Conservation (phyloP, 2,329 filamentous ascomycete species). For the Clonostachys byssicola region DNA sequence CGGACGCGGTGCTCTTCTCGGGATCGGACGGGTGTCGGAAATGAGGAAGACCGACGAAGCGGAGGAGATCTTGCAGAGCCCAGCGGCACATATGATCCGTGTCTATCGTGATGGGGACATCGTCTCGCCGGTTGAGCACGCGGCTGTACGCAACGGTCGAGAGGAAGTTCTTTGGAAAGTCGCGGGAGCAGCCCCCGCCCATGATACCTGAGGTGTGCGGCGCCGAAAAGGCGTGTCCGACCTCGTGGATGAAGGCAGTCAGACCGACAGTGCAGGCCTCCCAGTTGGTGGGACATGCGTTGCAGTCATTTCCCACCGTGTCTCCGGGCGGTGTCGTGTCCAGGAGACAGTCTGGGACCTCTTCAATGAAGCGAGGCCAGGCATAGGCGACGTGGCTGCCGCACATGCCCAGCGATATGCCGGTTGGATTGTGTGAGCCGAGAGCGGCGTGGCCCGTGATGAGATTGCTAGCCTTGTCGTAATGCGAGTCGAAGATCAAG, state of each 20-base stretch:
- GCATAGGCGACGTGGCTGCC: slow-evolving; percentile 68
- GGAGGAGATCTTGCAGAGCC: slow-evolving; percentile 64
- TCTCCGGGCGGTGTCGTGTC: slow-evolving; percentile 28
- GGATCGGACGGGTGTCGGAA: slow-evolving; percentile 61
- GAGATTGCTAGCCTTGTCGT: slow-evolving; percentile 52
- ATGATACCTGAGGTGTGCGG: slow-evolving; percentile 67
- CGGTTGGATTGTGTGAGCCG: slow-evolving; percentile 44
- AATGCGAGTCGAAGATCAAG: slow-evolving; percentile 66
- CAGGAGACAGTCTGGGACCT: slow-evolving; percentile 48
- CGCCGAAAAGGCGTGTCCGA: slow-evolving; percentile 66
- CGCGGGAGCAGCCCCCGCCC: slow-evolving; percentile 34
- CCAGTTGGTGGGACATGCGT: slow-evolving; percentile 34
- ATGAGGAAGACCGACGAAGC: slow-evolving; percentile 66
- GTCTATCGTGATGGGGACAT: slow-evolving; percentile 12
- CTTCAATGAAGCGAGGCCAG: slow-evolving; percentile 67
- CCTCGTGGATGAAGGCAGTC: slow-evolving; percentile 68
- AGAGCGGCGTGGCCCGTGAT: slow-evolving; percentile 65
- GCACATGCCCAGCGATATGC: slow-evolving; percentile 64
- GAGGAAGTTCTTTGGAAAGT: slow-evolving; percentile 38
- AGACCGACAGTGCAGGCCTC: slow-evolving; percentile 50
- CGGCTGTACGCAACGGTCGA: slow-evolving; percentile 16
- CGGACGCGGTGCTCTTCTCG: too few relatives aligned
- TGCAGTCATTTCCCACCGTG: slow-evolving; percentile 32
- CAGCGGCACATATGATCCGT: slow-evolving; percentile 57
- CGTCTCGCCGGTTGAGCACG: too few relatives aligned